Evolutionary conservation across 176 grass and related monocot species (phyloP).

Genomic region (Puya raimondii): DNA sequence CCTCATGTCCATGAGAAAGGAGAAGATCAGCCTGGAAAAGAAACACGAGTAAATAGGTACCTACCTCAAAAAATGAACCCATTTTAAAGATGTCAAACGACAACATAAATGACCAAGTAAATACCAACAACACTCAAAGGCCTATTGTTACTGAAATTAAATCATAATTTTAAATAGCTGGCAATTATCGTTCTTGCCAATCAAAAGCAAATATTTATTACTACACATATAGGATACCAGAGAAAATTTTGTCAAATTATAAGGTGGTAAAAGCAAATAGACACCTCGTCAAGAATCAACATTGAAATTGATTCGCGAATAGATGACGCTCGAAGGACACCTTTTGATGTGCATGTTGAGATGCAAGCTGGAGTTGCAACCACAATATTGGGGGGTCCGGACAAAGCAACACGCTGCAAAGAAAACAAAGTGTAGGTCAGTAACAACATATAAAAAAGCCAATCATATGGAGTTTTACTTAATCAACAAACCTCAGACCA

Average conservation of each 20-base stretch:
- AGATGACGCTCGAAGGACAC: conserved; percentile 50
- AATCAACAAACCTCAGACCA: background rate
- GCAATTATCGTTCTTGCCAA: background rate
- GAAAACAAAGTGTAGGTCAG: conserved; percentile 7
- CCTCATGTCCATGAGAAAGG: conserved; percentile 84
- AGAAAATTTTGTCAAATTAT: conserved; percentile 14
- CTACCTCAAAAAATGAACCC: background rate
- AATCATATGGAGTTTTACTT: background rate
- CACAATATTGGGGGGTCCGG: conserved; percentile 69
- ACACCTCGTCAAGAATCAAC: conserved; percentile 91
- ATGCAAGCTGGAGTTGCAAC: conserved; percentile 91
- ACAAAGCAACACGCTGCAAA: conserved; percentile 55
- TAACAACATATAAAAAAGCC: background rate
- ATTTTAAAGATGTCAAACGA: background rate
- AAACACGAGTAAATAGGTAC: conserved; percentile 32
- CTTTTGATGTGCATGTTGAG: conserved; percentile 82
- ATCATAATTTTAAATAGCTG: background rate
- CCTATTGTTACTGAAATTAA: background rate
- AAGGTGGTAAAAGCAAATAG: conserved; percentile 16
- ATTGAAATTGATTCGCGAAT: conserved; percentile 92
- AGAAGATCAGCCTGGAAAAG: conserved; percentile 83
- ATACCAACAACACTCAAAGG: conserved; percentile 1
- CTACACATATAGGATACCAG: background rate
- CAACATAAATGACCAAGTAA: background rate
- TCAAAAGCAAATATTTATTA: background rate